Percentiles rank a stretch among this genome's conserved stretches.
Conservation (phyloP, 768 basidiomycete genomes). For the Auricularia heimuer region DNA sequence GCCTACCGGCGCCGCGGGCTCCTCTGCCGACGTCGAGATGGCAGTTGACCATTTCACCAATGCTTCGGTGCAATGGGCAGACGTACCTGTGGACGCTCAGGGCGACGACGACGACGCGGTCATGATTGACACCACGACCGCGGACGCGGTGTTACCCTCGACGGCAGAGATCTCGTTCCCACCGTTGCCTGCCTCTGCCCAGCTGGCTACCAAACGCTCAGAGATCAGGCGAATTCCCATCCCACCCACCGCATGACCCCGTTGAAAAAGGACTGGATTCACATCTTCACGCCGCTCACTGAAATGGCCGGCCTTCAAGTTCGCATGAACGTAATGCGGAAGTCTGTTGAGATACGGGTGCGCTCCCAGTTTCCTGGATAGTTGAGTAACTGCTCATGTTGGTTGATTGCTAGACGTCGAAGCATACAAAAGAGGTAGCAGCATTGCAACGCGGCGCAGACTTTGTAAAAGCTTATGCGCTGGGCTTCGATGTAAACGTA, state of each 20-base stretch:
- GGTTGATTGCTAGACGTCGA: slow-evolving; percentile 63
- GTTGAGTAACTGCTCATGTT: background rate
- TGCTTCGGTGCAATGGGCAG: background rate
- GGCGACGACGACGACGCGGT: slow-evolving; percentile 47
- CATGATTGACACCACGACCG: slow-evolving; percentile 45
- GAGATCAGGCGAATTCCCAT: slow-evolving; percentile 86
- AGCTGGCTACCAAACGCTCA: slow-evolving; percentile 52
- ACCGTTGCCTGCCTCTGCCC: slow-evolving; percentile 51
- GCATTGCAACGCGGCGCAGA: slow-evolving; percentile 95
- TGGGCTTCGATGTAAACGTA: slow-evolving; percentile 94
- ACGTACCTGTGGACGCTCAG: slow-evolving; percentile 5
- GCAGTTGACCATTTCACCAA: slow-evolving; percentile 16
- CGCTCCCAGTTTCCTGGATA: slow-evolving; percentile 15
- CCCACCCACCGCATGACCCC: slow-evolving; percentile 96
- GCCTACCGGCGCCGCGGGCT: slow-evolving; percentile 6
- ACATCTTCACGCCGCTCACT: slow-evolving; percentile 89
- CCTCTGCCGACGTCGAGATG: slow-evolving; percentile 15
- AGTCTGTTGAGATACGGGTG: slow-evolving; percentile 89
- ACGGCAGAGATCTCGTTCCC: slow-evolving; percentile 58
- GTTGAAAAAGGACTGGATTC: slow-evolving; percentile 91
- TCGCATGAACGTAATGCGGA: slow-evolving; percentile 87
- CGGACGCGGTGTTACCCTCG: slow-evolving; percentile 28
- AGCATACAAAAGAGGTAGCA: slow-evolving; percentile 86
- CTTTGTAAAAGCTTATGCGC: slow-evolving; percentile 87
- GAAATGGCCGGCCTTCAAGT: slow-evolving; percentile 93